Evolutionary conservation across 805 yeast genomes (phyloP), one percentile per base, ranked within the genome.

Genomic region (Suhomyces sp.): DNA sequence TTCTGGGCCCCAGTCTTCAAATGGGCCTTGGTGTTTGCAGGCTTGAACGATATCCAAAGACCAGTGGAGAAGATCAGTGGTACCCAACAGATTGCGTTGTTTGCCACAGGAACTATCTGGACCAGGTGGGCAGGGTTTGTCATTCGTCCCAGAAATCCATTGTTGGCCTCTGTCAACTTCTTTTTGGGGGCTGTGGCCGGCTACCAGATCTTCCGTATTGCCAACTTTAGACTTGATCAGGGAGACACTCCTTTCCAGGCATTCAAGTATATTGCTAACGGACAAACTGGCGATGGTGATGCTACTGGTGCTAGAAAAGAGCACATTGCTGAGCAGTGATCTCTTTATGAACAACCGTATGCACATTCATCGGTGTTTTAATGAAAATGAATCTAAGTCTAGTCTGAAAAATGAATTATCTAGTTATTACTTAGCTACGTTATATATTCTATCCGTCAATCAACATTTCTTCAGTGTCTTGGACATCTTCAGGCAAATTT

Each of bases 71-170:
- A 86, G 63, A 79, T 93, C 48, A 86, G 94, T 36, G 97, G 97
- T 53, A 86, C 96, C 23, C 96, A 89, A 72, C 92, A 88, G 74
- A 68, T 83, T 55, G 96, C 98, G 1, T 78, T 93, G 53, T 80
- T 88, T 62, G 91, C 92, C 46, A 93, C 99, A 1, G 99, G 97
- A 51, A 83, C 84, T 50, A 90, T 93, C 63, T 93, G 99, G 99
- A 93, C 99, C 35, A 84, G 99, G 71, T 93, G 98, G 98, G 91
- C 97, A 13, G 80, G 78, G 1, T 82, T 92, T 72, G 94, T 92
- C 58, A 93, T 93, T 66, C 84, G 77, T 59, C 99, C 99, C 42
- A 86, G 87, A 73, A 93, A 93, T 73, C 79, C 80, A 61, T 75
- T 94, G 56, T 79, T 94, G 60, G 99, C 98, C 4, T 84, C 93